A percentile compares a stretch with the other conserved stretches of the same genome.
Evolutionary conservation across 2,329 filamentous ascomycete species (phyloP).

Genomic region (Ciborinia camelliae): DNA sequence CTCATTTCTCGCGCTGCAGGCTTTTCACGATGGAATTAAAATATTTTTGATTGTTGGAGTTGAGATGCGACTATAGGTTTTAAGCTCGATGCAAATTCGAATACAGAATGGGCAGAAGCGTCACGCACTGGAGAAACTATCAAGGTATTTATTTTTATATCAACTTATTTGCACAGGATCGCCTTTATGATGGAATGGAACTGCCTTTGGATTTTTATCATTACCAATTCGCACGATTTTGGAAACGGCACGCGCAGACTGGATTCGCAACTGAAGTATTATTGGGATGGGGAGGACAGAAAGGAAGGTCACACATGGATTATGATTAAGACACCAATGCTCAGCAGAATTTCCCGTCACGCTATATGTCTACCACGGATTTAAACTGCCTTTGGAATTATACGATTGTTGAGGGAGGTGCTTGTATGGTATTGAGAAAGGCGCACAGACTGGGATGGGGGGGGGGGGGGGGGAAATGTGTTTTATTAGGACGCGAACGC

Average conservation of each 20-base stretch:
- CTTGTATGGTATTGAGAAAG: neutral
- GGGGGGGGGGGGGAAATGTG: too few species aligned
- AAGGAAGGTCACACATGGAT: neutral
- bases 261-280: neutral
- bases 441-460: neutral
- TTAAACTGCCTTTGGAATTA: too few species aligned
- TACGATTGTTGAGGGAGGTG: neutral
- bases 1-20: too few species aligned
- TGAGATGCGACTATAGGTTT: neutral
- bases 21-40: too few species aligned
- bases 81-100: neutral
- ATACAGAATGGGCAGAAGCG: neutral
- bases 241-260: neutral
- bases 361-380: neutral
- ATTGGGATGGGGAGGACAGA: neutral
- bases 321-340: neutral
- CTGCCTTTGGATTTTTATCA: neutral
- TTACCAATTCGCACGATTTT: neutral
- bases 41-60: too few species aligned
- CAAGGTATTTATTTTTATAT: neutral
- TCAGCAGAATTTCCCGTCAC: too few species aligned
- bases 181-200: neutral
- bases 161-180: neutral
- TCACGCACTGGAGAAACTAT: neutral
- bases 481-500: too few species aligned